These are phyloP conservation scores for Tetrapisispora fleetii DNA, from an alignment of 805 yeast genomes.

Conservation along the genomic window DNA sequence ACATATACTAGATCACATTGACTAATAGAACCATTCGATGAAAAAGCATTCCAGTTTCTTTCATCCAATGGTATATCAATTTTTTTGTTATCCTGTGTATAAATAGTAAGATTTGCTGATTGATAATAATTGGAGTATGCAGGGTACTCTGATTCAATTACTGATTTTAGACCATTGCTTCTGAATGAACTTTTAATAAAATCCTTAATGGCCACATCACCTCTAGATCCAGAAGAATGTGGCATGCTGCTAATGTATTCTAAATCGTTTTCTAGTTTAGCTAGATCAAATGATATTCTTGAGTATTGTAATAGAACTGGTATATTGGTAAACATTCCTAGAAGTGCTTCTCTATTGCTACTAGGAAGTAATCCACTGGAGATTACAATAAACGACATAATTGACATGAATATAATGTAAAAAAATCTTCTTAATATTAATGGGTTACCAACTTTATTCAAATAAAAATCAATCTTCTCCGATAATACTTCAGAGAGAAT, in stretches of 20 bases:
- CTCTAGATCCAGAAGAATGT: constrained; percentile 81
- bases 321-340: constrained; percentile 58
- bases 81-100: constrained; percentile 14
- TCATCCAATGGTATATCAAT: constrained; percentile 11
- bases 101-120: constrained; percentile 32
- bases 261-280: constrained; percentile 51
- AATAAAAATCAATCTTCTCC: constrained; percentile 42
- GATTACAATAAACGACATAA: constrained; percentile 46
- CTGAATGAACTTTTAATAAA: constrained; percentile 52
- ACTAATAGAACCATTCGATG: constrained; percentile 45
- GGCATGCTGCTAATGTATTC: constrained; percentile 74
- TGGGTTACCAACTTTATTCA: constrained; percentile 75
- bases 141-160: constrained; percentile 35
- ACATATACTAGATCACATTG: constrained; percentile 48
- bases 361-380: constrained; percentile 45
- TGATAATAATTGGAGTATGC: constrained; percentile 48
- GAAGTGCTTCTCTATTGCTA: constrained; percentile 30
- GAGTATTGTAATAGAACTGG: constrained; percentile 41
- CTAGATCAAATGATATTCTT: constrained; percentile 41
- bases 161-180: constrained; percentile 44
- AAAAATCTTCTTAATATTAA: constrained; percentile 67
- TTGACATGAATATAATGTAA: constrained; percentile 58
- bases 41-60: constrained; percentile 59
- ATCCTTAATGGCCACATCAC: constrained; percentile 63
- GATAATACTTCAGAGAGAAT: constrained; percentile 27